Evolutionary conservation across 2,329 filamentous ascomycete genomes (phyloP).

Genomic region (Monilinia polystroma): DNA sequence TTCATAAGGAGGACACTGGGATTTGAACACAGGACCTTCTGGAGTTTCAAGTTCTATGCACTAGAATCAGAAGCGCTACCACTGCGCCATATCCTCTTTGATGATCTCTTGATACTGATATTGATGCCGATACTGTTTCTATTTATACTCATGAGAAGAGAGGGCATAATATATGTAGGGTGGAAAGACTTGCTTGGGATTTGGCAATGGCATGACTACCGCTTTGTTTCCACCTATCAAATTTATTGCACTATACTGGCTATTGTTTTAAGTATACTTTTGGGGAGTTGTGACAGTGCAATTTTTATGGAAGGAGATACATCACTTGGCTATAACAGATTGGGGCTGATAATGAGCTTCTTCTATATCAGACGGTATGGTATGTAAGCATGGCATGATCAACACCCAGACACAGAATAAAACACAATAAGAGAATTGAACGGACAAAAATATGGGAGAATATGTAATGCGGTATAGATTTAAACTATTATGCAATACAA

Average conservation of each 20-base stretch:
- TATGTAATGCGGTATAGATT: neutral
- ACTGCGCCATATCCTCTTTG: slow-evolving; percentile 14
- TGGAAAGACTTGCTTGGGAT: neutral
- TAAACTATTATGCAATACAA: neutral
- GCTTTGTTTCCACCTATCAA: neutral
- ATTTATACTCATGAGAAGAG: neutral
- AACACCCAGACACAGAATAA: neutral
- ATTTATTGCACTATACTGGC: neutral
- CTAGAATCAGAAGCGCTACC: slow-evolving; percentile 7
- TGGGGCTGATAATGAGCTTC: neutral
- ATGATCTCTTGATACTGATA: neutral
- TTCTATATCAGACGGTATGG: neutral
- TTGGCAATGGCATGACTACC: neutral
- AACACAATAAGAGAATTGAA: neutral
- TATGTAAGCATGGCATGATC: neutral
- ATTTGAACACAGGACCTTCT: slow-evolving; percentile 28
- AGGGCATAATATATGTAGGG: neutral
- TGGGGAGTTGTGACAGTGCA: too few species aligned
- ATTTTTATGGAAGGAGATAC: too few species aligned
- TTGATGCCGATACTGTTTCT: neutral
- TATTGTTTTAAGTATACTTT: neutral
- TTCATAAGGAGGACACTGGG: slow-evolving; percentile 17
- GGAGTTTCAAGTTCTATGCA: slow-evolving; percentile 28
- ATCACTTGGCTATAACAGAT: too few species aligned
- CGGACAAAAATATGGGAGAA: neutral